phyloP scores from a whole-genome alignment of 148 eudicot genomes.

The Euryodendron excelsum region DNA sequence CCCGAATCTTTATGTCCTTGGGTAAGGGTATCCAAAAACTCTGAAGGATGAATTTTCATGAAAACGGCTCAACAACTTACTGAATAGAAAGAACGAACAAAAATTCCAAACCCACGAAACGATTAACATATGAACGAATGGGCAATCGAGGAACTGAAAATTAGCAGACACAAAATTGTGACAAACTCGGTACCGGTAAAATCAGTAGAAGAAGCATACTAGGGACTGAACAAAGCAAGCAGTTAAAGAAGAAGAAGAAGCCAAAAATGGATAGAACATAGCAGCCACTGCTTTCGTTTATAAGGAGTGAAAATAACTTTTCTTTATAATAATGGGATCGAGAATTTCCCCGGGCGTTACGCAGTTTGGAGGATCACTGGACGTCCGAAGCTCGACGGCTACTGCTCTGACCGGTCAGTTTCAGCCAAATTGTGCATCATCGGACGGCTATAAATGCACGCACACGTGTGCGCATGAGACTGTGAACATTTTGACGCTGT shows the following conservation, averaged over 20 bases:
- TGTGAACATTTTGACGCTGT: no score
- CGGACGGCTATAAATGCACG: no score
- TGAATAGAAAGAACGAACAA: background rate
- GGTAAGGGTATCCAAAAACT: conserved; percentile 16
- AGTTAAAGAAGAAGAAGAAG: background rate
- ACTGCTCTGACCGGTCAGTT: background rate
- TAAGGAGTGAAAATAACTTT: background rate
- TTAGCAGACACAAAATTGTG: background rate
- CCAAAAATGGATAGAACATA: background rate
- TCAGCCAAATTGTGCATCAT: background rate
- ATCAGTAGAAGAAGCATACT: background rate
- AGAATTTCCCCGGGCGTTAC: background rate
- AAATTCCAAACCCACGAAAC: background rate
- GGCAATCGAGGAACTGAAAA: background rate
- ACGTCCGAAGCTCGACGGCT: background rate
- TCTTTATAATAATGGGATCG: no score
- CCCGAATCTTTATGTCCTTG: conserved; percentile 20
- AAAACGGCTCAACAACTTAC: background rate
- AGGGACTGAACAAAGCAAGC: background rate
- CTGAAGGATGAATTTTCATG: conserved; percentile 13
- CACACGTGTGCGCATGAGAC: no score
- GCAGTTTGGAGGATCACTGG: background rate
- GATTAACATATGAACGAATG: conserved; percentile 1
- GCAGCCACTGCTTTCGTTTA: background rate
- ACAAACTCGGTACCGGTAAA: background rate